These are phyloP conservation scores for Fragosphaeria purpurea DNA, from an alignment of 2,329 filamentous ascomycete genomes.

Conservation along the genomic window DNA sequence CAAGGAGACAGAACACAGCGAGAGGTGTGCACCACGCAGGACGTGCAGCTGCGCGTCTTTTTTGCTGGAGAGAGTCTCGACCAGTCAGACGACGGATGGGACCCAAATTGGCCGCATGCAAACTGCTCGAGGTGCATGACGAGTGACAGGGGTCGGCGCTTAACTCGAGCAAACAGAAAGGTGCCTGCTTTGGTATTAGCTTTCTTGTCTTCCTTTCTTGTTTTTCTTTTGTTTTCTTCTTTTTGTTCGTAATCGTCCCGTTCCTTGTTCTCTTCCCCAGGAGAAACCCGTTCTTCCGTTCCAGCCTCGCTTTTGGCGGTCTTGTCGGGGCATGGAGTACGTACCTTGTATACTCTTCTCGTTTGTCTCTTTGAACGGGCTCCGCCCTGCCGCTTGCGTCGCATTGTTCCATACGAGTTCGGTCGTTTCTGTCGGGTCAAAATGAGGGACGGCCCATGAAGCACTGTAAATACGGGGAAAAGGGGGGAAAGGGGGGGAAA, in stretches of 20 bases:
- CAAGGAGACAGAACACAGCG: background rate
- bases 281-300: background rate
- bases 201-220: too few relatives aligned
- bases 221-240: too few relatives aligned
- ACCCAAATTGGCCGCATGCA: constrained; percentile 19
- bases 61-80: constrained; percentile 14
- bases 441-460: too few relatives aligned
- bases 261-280: too few relatives aligned
- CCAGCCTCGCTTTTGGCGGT: background rate
- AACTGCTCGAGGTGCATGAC: constrained; percentile 34
- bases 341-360: background rate
- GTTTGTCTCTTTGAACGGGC: background rate
- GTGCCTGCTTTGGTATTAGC: background rate
- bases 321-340: too few relatives aligned
- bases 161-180: constrained; percentile 29
- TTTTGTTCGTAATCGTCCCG: too few relatives aligned
- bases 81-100: constrained; percentile 23
- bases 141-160: constrained; percentile 46
- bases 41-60: constrained; percentile 28
- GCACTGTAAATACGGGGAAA: background rate
- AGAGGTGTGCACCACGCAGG: constrained; percentile 13
- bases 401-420: too few relatives aligned
- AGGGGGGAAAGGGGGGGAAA: background rate
- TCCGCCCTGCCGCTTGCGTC: background rate
- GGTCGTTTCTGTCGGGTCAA: too few relatives aligned